Evolutionary conservation across 2,329 filamentous ascomycete genomes (phyloP), one percentile per base, ranked within the genome.

Genomic region (Chaetothyriales sp.): DNA sequence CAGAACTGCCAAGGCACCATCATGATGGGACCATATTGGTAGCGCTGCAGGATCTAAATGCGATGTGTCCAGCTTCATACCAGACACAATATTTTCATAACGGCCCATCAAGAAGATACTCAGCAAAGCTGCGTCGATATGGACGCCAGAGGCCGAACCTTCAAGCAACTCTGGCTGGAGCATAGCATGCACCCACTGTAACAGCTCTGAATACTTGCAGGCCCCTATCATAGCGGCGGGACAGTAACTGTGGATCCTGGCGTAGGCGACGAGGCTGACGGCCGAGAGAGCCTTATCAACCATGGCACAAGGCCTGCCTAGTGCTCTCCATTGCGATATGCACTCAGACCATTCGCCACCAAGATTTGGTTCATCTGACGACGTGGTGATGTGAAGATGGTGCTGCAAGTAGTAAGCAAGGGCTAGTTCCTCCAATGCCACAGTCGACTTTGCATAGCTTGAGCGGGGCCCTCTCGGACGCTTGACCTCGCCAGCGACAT

Each of bases 11-110:
- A 62, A 47, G 8, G 62, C 62, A 15, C 64, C 64, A 55, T 63
- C 58, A 52, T 65, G 60, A 56, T 66, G 64, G 15, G 62, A 73
- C 53, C 71, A 73, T n/a, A 66, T 57, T 22, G 18, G 44, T 20
- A 49, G 19, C 13, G 46, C n/a, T 13, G 9, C 44, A 22, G 25
- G n/a, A 4, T 29, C 18, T 10, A 33, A 15, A 20, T 28, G 29
- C 10, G 44, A n/a, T 40, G 10, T 25, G 18, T 15, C 15, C 6
- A 44, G 10, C 22, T 29, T 45, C 15, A 44, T 51, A 18, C 33
- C 33, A 20, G 56, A 47, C 10, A 53, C 49, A 13, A 54, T 43
- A 28, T 54, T 54, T 47, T 63, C 61, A 40, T 60, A 63, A 5
- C 56, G 56, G 43, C 54, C 48, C 61, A 63, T 63, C n/a, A 62